These are phyloP conservation scores for Auxenochlorella pyrenoidosa DNA, from an alignment of 139 green algal species.

Conservation along the genomic window DNA sequence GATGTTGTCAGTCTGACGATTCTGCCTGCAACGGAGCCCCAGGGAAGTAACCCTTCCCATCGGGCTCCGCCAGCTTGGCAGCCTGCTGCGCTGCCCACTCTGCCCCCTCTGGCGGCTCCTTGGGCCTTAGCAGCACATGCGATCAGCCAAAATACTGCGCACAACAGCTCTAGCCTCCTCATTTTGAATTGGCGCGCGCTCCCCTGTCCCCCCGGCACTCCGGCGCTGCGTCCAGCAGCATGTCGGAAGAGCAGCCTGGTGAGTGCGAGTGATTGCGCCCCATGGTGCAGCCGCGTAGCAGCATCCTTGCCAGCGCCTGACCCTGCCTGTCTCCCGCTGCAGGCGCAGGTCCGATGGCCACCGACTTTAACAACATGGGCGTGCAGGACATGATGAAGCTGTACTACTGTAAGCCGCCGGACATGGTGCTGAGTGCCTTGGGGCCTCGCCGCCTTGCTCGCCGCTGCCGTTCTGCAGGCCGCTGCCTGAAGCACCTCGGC, in stretches of 20 bases:
- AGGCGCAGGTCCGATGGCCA: background rate
- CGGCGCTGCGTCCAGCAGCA: background rate
- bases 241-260: slow-evolving; percentile 9
- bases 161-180: too few species aligned
- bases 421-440: background rate
- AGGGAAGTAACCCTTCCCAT: too few species aligned
- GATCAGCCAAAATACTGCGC: too few species aligned
- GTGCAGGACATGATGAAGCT: slow-evolving; percentile 70
- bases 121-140: too few species aligned
- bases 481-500: background rate
- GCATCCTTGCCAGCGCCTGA: background rate
- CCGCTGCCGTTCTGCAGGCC: background rate
- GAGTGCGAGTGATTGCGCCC: background rate
- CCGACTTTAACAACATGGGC: slow-evolving; percentile 43
- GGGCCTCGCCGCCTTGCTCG: background rate
- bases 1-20: too few species aligned
- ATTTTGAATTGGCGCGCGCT: too few species aligned
- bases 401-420: slow-evolving; percentile 62
- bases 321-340: background rate
- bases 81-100: too few species aligned
- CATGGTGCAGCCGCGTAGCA: background rate
- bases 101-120: too few species aligned
- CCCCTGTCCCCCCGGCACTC: background rate
- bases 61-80: too few species aligned
- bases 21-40: too few species aligned